phyloP scores from a whole-genome alignment of 2,329 filamentous ascomycete genomes.

The Alternaria infectoria region DNA sequence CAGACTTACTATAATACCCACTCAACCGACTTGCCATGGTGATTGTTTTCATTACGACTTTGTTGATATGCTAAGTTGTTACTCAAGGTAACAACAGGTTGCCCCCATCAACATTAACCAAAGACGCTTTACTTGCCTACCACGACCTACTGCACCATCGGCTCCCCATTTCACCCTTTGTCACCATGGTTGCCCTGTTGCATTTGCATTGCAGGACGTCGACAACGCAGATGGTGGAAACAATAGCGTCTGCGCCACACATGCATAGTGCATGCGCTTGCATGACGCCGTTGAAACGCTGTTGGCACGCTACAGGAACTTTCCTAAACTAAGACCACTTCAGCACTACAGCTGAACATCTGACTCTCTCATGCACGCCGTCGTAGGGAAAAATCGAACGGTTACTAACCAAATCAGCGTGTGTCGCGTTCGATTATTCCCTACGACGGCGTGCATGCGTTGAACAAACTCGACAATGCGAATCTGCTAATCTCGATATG shows the following conservation, averaged over 20 bases:
- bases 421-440: no score
- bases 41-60: background rate
- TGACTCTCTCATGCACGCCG: background rate
- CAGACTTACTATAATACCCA: slow-evolving; percentile 19
- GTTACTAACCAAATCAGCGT: no score
- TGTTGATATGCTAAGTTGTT: background rate
- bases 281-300: background rate
- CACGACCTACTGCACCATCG: background rate
- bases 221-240: background rate
- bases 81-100: no score
- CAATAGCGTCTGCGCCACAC: background rate
- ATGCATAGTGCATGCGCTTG: background rate
- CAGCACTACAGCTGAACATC: background rate
- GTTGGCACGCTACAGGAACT: background rate
- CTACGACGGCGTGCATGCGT: no score
- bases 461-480: no score
- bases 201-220: background rate
- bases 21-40: background rate
- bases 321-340: background rate
- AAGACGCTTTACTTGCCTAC: no score
- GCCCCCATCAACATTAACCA: no score
- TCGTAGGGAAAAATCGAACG: no score
- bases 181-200: background rate
- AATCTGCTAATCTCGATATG: no score
- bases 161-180: background rate